Base-by-base conservation (phyloP, 2,329 filamentous ascomycete species). In the Ceratocystis ficicola region DNA sequence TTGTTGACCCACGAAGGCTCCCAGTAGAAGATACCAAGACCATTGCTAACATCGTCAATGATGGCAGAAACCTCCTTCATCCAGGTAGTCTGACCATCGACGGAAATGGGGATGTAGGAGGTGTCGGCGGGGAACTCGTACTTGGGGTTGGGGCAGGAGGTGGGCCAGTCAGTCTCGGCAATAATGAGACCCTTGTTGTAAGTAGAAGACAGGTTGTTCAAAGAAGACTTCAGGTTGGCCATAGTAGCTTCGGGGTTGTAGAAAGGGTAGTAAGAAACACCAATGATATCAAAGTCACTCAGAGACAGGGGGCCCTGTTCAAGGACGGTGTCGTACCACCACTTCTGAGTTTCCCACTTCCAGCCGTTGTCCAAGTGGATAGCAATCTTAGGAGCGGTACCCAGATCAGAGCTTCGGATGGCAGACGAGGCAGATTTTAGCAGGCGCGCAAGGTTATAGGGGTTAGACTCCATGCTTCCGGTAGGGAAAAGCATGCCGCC, bases 291-390 rank as follows among this genome's bases (percentile, higher is more conserved):
- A 67, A 85, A 89, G 69, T 88, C 86, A 4, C 76, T 74, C 0
- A 76, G 70, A 2, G 73, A 71, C 2, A 86, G 76, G 15, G 66
- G 0, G 77, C 81, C 84, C 28, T 76, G 74, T 6, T 72, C 77
- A 0, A 87, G 76, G 0, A 86, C 80, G 2, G 76, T 77, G 28
- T 80, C 79, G 74, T 89, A 90, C 74, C 83, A 88, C 76, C 79
- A 85, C 68, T 86, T 75, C 72, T 89, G 86, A 2, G 81, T 81
- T 2, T 74, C 77, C 84, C 83, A 88, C 69, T 86, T 80, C 85
- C 86, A 90, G n/a, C 87, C 87, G 71, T 88, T 86, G 73, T 90
- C 86, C 2, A 89, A 78, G 71, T 90, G 87, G 50, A 90, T 82
- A 84, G 90, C 85, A 73, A 89, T 88, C 72, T 85, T 82, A 1